Conservation (phyloP, 2,329 filamentous ascomycete genomes). For the Trichothecium sympodiale region DNA sequence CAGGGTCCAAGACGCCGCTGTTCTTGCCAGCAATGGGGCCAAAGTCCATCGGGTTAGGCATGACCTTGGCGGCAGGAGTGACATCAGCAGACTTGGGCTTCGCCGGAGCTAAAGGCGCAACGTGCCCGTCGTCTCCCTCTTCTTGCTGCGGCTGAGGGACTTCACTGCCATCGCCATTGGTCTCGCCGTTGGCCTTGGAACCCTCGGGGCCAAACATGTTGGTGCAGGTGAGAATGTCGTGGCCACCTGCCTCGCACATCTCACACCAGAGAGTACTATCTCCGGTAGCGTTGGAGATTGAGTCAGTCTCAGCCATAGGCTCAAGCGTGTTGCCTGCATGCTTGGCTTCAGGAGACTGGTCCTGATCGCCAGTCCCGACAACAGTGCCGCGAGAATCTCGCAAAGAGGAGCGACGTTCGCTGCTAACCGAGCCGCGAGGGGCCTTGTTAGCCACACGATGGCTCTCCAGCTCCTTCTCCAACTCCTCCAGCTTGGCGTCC, state of each 20-base stretch:
- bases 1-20: conserved; percentile 65
- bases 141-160: conserved; percentile 7
- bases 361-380: conserved; percentile 41
- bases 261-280: conserved; percentile 78
- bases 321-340: conserved; percentile 45
- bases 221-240: conserved; percentile 89
- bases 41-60: conserved; percentile 52
- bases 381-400: conserved; percentile 59
- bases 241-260: conserved; percentile 83
- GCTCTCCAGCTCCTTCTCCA: conserved; percentile 69
- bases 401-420: conserved; percentile 35
- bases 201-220: conserved; percentile 62
- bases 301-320: conserved; percentile 60
- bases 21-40: conserved; percentile 68
- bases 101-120: conserved; percentile 43
- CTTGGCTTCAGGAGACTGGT: conserved; percentile 32
- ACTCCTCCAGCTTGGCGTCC: conserved; percentile 64
- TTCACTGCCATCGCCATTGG: neutral
- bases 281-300: conserved; percentile 60
- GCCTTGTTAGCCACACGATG: conserved; percentile 37
- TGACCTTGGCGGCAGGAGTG: conserved; percentile 31
- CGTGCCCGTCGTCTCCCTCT: conserved; percentile 32
- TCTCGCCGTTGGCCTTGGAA: conserved; percentile 4
- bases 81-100: conserved; percentile 31
- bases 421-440: conserved; percentile 28